Conservation (phyloP, 1,139 yeast genomes). For the Yamadazyma dendronema region DNA sequence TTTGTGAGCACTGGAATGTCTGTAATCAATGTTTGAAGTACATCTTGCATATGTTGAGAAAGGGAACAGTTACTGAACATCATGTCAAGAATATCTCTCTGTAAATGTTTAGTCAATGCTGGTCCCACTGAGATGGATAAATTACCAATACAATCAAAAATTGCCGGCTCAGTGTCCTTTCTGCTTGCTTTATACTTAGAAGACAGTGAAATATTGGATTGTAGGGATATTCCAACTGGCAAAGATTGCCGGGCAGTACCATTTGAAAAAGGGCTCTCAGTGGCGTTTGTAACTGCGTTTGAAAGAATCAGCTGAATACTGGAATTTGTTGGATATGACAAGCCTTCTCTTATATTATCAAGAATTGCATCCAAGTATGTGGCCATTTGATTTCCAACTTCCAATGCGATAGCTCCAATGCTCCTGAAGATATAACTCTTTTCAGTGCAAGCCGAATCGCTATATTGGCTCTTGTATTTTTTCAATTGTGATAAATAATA, state of each 20-base stretch:
- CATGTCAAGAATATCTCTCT: slow-evolving; percentile 75
- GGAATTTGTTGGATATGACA: slow-evolving; percentile 47
- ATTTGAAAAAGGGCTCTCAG: slow-evolving; percentile 15
- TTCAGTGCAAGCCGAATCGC: slow-evolving; percentile 50
- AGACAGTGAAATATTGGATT: slow-evolving; percentile 30
- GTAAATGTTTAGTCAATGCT: slow-evolving; percentile 87
- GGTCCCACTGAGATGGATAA: slow-evolving; percentile 90
- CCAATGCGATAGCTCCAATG: slow-evolving; percentile 80
- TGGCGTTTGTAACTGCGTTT: slow-evolving; percentile 36
- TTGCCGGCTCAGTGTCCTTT: slow-evolving; percentile 80
- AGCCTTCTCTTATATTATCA: slow-evolving; percentile 79
- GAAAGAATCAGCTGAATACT: slow-evolving; percentile 44
- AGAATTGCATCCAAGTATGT: slow-evolving; percentile 85
- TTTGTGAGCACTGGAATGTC: slow-evolving; percentile 80
- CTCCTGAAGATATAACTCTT: slow-evolving; percentile 76
- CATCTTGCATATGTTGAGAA: slow-evolving; percentile 75
- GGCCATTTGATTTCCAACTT: slow-evolving; percentile 84
- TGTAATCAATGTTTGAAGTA: slow-evolving; percentile 63
- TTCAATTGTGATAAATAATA: slow-evolving; percentile 79
- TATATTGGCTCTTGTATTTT: slow-evolving; percentile 52
- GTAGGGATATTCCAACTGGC: slow-evolving; percentile 21
- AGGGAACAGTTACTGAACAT: slow-evolving; percentile 77
- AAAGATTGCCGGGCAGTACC: slow-evolving; percentile 6
- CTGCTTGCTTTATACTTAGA: slow-evolving; percentile 61
- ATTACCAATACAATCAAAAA: slow-evolving; percentile 86